These are phyloP conservation scores for Triticum urartu DNA, from an alignment of 176 grass and related monocot species.

Conservation along the genomic window DNA sequence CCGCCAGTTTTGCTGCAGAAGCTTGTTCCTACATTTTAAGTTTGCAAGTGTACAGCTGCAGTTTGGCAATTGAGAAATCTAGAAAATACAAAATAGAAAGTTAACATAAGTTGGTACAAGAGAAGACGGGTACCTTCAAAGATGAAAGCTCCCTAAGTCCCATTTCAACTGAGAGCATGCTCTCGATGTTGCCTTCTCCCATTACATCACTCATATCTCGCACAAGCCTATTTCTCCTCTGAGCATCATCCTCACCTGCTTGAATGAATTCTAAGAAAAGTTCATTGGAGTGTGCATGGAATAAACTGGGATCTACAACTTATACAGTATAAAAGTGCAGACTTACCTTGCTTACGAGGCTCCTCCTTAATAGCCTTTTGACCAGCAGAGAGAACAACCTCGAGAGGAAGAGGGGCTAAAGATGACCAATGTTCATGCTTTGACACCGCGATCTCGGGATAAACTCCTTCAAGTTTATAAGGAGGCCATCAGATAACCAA, in stretches of 20 bases:
- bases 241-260: slow-evolving; percentile 66
- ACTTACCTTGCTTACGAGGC: slow-evolving; percentile 63
- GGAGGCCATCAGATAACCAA: slow-evolving; percentile 25
- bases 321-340: slow-evolving; percentile 1
- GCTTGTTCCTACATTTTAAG: neutral
- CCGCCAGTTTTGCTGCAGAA: neutral
- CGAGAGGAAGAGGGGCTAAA: slow-evolving; percentile 91
- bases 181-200: slow-evolving; percentile 99
- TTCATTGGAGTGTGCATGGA: slow-evolving; percentile 28
- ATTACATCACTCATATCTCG: slow-evolving; percentile 83
- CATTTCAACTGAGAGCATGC: slow-evolving; percentile 99
- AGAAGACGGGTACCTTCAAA: slow-evolving; percentile 61
- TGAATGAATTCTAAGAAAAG: slow-evolving; percentile 26
- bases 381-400: slow-evolving; percentile 94
- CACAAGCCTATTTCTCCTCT: slow-evolving; percentile 72
- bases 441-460: slow-evolving; percentile 89
- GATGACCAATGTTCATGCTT: slow-evolving; percentile 99
- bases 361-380: slow-evolving; percentile 91
- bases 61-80: slow-evolving; percentile 20
- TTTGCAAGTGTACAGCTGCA: neutral
- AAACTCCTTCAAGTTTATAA: slow-evolving; percentile 72
- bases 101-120: neutral
- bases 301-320: slow-evolving; percentile 12
- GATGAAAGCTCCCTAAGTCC: slow-evolving; percentile 93
- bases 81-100: neutral